Evolutionary conservation across 2,329 filamentous ascomycete species (phyloP).

Genomic region (Scedosporium aurantiacum): DNA sequence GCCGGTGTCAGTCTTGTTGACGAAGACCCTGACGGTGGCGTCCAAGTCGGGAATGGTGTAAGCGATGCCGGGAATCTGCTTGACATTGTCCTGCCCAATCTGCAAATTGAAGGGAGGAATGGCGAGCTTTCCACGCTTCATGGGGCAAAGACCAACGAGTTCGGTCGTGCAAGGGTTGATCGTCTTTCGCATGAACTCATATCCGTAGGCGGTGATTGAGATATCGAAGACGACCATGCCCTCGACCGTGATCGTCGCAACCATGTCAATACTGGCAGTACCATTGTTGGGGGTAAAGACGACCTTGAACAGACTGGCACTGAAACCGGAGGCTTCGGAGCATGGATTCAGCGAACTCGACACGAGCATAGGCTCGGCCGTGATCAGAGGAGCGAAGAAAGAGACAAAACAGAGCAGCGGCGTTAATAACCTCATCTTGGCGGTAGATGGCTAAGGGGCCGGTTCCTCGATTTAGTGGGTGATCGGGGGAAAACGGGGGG

Average conservation of each 20-base stretch:
- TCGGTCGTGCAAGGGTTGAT: constrained; percentile 66
- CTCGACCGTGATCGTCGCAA: constrained; percentile 70
- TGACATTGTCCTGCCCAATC: constrained; percentile 45
- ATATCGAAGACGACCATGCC: constrained; percentile 73
- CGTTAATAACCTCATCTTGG: constrained; percentile 35
- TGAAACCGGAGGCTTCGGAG: constrained; percentile 74
- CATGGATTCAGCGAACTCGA: constrained; percentile 80
- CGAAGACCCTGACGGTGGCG: constrained; percentile 69
- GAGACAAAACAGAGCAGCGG: constrained; percentile 35
- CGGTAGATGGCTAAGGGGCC: not conserved
- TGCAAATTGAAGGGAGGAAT: constrained; percentile 57
- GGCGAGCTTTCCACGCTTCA: constrained; percentile 74
- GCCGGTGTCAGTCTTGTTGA: constrained; percentile 55
- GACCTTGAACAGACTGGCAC: constrained; percentile 81
- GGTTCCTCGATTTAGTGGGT: not conserved
- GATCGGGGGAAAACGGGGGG: not conserved
- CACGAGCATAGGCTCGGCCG: constrained; percentile 58
- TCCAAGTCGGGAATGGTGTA: constrained; percentile 88
- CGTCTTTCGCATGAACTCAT: constrained; percentile 52
- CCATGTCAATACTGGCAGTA: constrained; percentile 61
- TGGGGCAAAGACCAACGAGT: constrained; percentile 73
- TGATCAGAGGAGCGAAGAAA: constrained; percentile 30
- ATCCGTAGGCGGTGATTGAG: constrained; percentile 72
- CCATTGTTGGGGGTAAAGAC: constrained; percentile 65
- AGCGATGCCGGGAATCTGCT: constrained; percentile 67